A percentile compares a stretch with the other conserved stretches of the same genome.
These are phyloP conservation scores for Rehmannia glutinosa DNA, from an alignment of 257 asterid genomes.

Conservation along the genomic window DNA sequence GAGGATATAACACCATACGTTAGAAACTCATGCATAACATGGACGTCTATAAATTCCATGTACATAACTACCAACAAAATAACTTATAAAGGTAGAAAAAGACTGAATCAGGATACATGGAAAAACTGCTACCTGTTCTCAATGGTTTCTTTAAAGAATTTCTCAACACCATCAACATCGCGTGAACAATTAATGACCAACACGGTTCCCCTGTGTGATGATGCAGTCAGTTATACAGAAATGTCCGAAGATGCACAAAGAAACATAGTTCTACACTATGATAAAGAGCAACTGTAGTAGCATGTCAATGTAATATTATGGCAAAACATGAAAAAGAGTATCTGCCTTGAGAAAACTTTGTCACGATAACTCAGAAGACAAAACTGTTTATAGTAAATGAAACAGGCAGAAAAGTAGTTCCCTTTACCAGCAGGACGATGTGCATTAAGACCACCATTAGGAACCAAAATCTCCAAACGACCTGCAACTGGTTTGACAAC, in stretches of 20 bases:
- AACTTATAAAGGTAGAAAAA: constrained; percentile 2
- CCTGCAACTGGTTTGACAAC: constrained; percentile 75
- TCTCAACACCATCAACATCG: constrained; percentile 70
- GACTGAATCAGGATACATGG: neutral
- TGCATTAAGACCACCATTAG: constrained; percentile 68
- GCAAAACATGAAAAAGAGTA: neutral
- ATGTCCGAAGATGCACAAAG: neutral
- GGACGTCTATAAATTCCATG: neutral
- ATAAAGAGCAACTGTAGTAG: neutral
- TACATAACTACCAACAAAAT: neutral
- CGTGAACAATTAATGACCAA: constrained; percentile 72
- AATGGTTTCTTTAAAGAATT: constrained; percentile 70
- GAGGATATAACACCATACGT: too few relatives aligned
- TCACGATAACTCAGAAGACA: neutral
- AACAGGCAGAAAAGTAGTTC: constrained; percentile 1
- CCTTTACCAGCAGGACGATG: constrained; percentile 67
- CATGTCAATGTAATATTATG: neutral
- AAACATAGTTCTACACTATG: neutral
- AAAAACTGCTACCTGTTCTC: constrained; percentile 68
- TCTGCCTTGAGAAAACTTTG: neutral
- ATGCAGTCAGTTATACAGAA: constrained; percentile 4
- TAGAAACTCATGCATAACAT: neutral
- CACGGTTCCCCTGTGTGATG: constrained; percentile 63
- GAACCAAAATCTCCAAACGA: constrained; percentile 93
- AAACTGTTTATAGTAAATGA: constrained; percentile 2